Evolutionary conservation across 352 stramenopile genomes (phyloP), one percentile per base, ranked within the genome.

Genomic region (Phytophthora syringae): DNA sequence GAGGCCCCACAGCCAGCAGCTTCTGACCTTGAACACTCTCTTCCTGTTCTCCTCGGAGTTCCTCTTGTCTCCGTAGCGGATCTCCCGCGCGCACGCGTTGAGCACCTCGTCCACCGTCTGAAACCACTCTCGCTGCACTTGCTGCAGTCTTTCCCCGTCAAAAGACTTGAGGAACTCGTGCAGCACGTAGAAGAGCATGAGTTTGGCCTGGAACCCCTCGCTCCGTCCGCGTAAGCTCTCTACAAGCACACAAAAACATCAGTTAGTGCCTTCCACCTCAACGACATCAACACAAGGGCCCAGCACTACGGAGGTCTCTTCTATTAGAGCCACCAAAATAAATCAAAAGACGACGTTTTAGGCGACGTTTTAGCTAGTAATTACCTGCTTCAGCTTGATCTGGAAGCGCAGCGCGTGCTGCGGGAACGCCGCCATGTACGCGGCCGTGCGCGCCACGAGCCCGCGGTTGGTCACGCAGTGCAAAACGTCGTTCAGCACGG

Each of bases 361-460:
- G 69, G 28, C 24, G 11, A 18, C 34, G 49, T 43, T 60, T 72
- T 68, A 68, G 53, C 21, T 32, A 36, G 21, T 61, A 55, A 32
- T 75, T 78, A 94, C 86, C 86, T 94, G 86, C 81, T 94, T 94
- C 77, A 94, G 88, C 68, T 94, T 94, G 80, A 94, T 85, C 70
- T 94, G 86, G 69, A 94, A 91, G 27, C 83, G 84, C 42, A 90
- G 59, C 50, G 84, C 71, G 59, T 94, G 86, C 50, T 92, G 80
- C 47, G 86, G 84, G 67, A 84, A 88, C 37, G 74, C 59, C 51
- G 76, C 77, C 72, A 94, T 90, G 62, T 87, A 94, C 61, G 84
- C 79, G 32, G 86, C 86, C 27, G 86, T 92, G 56, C 86, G 75
- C 10, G 81, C 70, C 28, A 94, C 84, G n/a, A 94, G 71, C n/a